A percentile compares a stretch with the other conserved stretches of the same genome.
These are phyloP conservation scores for Linum trigynum DNA, from an alignment of 345 rosid species.

Conservation along the genomic window DNA sequence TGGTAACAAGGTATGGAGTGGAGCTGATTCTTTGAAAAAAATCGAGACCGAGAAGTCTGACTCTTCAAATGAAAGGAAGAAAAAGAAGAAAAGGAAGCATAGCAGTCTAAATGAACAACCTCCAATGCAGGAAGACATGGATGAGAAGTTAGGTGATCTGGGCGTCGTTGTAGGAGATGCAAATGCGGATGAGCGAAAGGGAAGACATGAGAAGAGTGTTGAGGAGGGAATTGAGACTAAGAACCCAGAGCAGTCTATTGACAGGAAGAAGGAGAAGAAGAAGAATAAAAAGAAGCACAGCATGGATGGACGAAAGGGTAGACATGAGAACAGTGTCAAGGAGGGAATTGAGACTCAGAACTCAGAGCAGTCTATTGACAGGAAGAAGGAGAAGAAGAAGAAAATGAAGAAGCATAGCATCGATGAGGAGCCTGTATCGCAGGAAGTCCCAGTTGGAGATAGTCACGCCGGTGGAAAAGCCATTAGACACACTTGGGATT, in stretches of 20 bases:
- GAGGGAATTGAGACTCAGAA: background rate
- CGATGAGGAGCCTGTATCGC: background rate
- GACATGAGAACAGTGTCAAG: too few species aligned
- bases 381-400: background rate
- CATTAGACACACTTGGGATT: background rate
- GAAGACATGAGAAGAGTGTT: too few species aligned
- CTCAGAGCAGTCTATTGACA: background rate
- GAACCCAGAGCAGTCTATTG: background rate
- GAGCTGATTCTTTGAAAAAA: background rate
- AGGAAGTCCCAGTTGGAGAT: background rate
- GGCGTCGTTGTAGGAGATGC: background rate
- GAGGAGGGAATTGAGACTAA: background rate
- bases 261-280: background rate
- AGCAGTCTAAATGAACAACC: background rate
- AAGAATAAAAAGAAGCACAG: background rate
- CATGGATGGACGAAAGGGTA: background rate
- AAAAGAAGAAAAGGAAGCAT: background rate
- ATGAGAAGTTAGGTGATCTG: background rate
- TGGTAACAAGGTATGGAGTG: background rate
- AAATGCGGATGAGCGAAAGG: background rate
- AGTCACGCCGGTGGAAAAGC: background rate
- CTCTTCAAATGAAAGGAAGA: background rate
- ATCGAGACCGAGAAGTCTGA: background rate
- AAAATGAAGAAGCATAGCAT: background rate
- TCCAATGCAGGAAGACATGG: background rate